Conservation (phyloP, 2,329 filamentous ascomycete species). For the Atkinsonella hypoxylon region DNA sequence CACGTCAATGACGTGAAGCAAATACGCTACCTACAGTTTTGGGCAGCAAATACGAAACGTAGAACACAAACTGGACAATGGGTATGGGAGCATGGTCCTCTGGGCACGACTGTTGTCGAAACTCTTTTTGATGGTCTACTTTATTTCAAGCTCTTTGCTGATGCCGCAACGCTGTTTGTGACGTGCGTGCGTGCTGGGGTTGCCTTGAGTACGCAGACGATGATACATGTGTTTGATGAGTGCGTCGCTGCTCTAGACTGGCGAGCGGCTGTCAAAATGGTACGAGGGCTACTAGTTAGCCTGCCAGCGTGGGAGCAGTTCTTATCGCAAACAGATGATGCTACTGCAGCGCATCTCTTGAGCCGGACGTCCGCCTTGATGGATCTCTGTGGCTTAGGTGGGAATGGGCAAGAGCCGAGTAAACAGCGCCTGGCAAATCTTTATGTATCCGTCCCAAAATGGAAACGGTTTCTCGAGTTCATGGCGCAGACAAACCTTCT, state of each 20-base stretch:
- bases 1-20: conserved; percentile 19
- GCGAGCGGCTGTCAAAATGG: conserved; percentile 20
- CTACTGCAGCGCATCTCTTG: conserved; percentile 15
- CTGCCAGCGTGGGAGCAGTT: conserved; percentile 15
- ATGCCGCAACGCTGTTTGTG: conserved; percentile 31
- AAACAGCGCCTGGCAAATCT: conserved; percentile 14
- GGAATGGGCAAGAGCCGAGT: conserved; percentile 2
- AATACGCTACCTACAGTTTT: conserved; percentile 15
- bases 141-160: conserved; percentile 30
- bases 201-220: conserved; percentile 17
- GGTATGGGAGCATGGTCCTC: conserved; percentile 27
- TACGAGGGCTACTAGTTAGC: conserved; percentile 17
- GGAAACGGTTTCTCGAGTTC: conserved; percentile 13
- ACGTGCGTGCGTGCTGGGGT: conserved; percentile 25
- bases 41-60: conserved; percentile 16
- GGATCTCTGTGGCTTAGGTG: conserved; percentile 22
- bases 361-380: conserved; percentile 23
- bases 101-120: conserved; percentile 30
- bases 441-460: conserved; percentile 12
- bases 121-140: conserved; percentile 36
- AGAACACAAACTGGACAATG: conserved; percentile 20
- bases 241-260: conserved; percentile 31
- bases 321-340: conserved; percentile 12
- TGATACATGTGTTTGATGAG: conserved; percentile 28
- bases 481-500: conserved; percentile 11